Base-by-base conservation (phyloP, 176 grass and related monocot species). In the Rhipidocladum racemiflorum region DNA sequence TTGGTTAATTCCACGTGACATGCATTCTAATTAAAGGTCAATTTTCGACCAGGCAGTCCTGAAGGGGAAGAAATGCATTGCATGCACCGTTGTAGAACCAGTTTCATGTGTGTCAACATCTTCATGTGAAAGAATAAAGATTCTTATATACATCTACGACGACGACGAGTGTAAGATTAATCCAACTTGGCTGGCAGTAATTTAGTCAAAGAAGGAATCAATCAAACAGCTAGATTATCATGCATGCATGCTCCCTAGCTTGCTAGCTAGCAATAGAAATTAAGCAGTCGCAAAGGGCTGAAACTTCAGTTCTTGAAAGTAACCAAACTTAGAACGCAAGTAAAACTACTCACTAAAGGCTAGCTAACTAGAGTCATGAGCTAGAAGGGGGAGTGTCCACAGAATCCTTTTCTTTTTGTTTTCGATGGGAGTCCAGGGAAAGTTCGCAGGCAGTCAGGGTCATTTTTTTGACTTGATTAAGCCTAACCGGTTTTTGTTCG, bases 171-270 rank as follows among this genome's bases (percentile, higher is more conserved):
- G n/a, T 61, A 34, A 54, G 38, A 42, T 77, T 62, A 5, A 63
- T 79, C 76, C 76, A 65, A 23, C 3, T 36, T 79, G 61, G 51
- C 30, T 75, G 32, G 20, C 11, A 38, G 72, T 75, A 75, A 75
- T 57, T 75, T 75, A 56, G 72, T 75, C 72, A 75, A 75, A 57
- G 20, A 24, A 53, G 29, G 71, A 54, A 54, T 74, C 62, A 53
- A 54, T 54, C 51, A 21, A 54, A 54, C 51, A 54, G 18, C n/a
- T 35, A 34, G 44, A 13, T 24, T 50, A 65, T 9, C 45, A 49
- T 66, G 27, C 44, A 79, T 65, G 46, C 61, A 42, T 28, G 21
- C 25, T 32, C 9, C 16, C 18, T 44, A 43, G 15, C 50, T 54
- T 7, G 36, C 36, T 38, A 38, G 35, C 32, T 34, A 18, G 49